Conservation (phyloP, 78 protist genomes). For the Planoprotostelium fungivorum region DNA sequence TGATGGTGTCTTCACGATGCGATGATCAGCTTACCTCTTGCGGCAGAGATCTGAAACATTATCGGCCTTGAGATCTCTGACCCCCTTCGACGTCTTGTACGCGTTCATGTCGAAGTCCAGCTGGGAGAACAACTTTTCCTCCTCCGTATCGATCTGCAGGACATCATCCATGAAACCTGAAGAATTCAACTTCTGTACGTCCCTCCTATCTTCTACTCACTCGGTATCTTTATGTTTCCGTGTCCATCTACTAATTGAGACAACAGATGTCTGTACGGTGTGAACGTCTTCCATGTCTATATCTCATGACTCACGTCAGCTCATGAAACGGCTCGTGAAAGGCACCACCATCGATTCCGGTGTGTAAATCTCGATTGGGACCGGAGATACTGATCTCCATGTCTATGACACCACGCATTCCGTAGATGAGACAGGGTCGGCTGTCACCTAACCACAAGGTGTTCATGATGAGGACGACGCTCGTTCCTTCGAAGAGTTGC, state of each 20-base stretch:
- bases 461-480: constrained; percentile 15
- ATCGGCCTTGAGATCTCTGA: not conserved
- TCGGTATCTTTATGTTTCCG: constrained; percentile 9
- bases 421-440: constrained; percentile 46
- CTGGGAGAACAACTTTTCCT: not conserved
- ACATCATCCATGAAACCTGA: constrained; percentile 7
- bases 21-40: too few species aligned
- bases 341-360: constrained; percentile 58
- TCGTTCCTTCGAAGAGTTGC: not conserved
- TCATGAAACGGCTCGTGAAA: constrained; percentile 42
- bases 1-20: too few species aligned
- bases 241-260: constrained; percentile 4
- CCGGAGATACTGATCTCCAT: constrained; percentile 23
- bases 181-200: not conserved
- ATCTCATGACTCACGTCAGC: too few species aligned
- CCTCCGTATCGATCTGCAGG: not conserved
- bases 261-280: too few species aligned
- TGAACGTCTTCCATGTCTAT: too few species aligned
- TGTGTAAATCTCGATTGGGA: constrained; percentile 37
- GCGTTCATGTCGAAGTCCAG: constrained; percentile 15
- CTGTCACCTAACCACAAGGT: constrained; percentile 43
- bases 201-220: not conserved
- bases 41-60: not conserved
- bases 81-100: not conserved
- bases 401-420: constrained; percentile 48